phyloP scores from a whole-genome alignment of 345 rosid species.

The Luvunga scandens region DNA sequence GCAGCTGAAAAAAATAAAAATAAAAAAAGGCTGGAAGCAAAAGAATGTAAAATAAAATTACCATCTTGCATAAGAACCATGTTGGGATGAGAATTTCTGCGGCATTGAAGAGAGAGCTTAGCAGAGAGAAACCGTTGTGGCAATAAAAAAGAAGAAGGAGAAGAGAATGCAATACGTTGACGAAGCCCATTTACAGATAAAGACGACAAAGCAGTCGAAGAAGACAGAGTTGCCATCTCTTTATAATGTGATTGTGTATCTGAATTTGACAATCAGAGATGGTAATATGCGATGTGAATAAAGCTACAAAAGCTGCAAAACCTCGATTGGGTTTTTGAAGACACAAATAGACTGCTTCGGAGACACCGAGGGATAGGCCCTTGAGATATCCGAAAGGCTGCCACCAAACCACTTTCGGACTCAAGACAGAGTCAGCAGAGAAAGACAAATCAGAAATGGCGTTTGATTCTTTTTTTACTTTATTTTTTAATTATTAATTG shows the following conservation, averaged over 20 bases:
- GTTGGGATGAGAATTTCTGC: conserved; percentile 29
- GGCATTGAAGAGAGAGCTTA: conserved; percentile 45
- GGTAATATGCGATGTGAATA: no score
- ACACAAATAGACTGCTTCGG: conserved; percentile 35
- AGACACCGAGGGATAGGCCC: conserved; percentile 56
- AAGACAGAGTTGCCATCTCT: conserved; percentile 61
- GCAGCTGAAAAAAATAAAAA: background rate
- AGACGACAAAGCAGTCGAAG: conserved; percentile 38
- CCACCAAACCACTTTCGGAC: background rate
- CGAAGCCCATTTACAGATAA: conserved; percentile 25
- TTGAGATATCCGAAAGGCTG: conserved; percentile 90
- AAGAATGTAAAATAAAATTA: conserved; percentile 18
- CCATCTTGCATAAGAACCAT: conserved; percentile 56
- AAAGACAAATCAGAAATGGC: background rate
- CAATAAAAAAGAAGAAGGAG: conserved; percentile 22
- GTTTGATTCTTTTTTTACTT: background rate
- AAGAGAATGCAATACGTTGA: conserved; percentile 36
- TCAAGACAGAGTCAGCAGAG: no score
- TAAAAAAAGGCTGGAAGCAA: background rate
- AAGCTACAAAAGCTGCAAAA: background rate
- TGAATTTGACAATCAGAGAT: background rate
- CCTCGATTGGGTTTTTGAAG: conserved; percentile 2
- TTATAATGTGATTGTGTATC: background rate
- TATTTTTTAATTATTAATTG: no score
- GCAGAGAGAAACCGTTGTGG: conserved; percentile 26